Conservation (phyloP, 2,329 filamentous ascomycete genomes). For the Botrytis hyacinthi region DNA sequence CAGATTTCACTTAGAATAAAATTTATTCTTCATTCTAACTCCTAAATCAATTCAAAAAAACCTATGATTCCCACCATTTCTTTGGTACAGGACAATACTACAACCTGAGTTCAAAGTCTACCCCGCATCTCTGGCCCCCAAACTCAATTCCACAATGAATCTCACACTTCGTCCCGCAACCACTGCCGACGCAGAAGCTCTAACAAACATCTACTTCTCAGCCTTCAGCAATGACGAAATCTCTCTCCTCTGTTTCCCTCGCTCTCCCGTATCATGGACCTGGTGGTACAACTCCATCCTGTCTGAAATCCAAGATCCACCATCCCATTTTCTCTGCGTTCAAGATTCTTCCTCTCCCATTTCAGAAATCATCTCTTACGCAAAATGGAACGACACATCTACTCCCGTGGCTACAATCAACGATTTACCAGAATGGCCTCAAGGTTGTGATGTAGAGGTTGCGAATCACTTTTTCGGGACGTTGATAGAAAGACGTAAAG, state of each 20-base stretch:
- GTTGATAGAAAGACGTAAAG: conserved; percentile 40
- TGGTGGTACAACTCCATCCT: conserved; percentile 42
- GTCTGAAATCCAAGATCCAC: conserved; percentile 44
- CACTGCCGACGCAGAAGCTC: conserved; percentile 42
- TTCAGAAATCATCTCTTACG: conserved; percentile 44
- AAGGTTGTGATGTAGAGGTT: conserved; percentile 41
- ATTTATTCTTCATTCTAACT: fast-evolving
- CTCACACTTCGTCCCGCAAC: conserved; percentile 43
- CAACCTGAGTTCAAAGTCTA: background rate
- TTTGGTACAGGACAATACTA: too few species aligned
- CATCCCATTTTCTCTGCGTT: conserved; percentile 44
- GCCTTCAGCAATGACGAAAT: conserved; percentile 46
- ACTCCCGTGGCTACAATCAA: conserved; percentile 30
- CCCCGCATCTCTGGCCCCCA: background rate
- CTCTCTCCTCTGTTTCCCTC: conserved; percentile 42
- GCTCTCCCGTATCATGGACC: conserved; percentile 28
- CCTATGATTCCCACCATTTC: fast-evolving
- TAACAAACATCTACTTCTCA: conserved; percentile 47
- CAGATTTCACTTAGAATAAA: background rate
- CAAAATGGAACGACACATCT: conserved; percentile 47
- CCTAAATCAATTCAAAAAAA: background rate
- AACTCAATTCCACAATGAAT: conserved; percentile 25
- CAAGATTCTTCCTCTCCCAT: conserved; percentile 36
- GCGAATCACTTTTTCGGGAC: conserved; percentile 44
- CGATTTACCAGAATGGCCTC: conserved; percentile 42